Evolutionary conservation across 805 yeast genomes (phyloP), one percentile per base, ranked within the genome.

Genomic region (Kluyveromyces siamensis): DNA sequence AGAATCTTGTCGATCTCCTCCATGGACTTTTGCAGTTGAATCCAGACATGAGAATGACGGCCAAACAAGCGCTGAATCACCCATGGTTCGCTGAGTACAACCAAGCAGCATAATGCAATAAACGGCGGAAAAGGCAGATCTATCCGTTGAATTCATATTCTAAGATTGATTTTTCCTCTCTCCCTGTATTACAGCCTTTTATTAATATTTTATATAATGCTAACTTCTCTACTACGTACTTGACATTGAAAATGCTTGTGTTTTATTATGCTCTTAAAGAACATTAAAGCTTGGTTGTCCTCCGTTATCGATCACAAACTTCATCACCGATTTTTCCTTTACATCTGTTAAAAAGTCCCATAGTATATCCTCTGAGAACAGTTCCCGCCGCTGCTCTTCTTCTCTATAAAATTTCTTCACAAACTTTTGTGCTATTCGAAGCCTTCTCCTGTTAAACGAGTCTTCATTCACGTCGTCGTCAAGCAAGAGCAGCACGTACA

Each of bases 31-130:
- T 78, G 42, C 81, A 77, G 56, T 57, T 77, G 59, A 72, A 73
- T 41, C 83, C 83, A 1, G 81, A 77, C 51, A 63, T 65, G 51
- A 67, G 83, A 46, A 67, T 78, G 11, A 66, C 76, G 25, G 81
- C 81, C 5, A 66, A 72, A 37, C 78, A 74, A 51, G 80, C 81
- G 4, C 61, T 78, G 49, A 73, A 72, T 50, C 81, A 66, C 45
- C 66, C 69, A 5, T 66, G 69, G 67, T 66, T 66, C 47, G 60
- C 66, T 9, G 69, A 66, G 50, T 63, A 65, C 48, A 63, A 37
- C 27, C 37, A 38, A 8, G 27, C 52, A 41, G 47, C 46, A 40
- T 40, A 39, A 33, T 16, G n/a, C 35, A 30, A 13, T 2, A 30
- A 4, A 21, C 25, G 6, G 25, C 25, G 25, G 25, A 21, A 21